phyloP scores from a whole-genome alignment of 2,329 filamentous ascomycete species.

The Amesomyces nigricolor region DNA sequence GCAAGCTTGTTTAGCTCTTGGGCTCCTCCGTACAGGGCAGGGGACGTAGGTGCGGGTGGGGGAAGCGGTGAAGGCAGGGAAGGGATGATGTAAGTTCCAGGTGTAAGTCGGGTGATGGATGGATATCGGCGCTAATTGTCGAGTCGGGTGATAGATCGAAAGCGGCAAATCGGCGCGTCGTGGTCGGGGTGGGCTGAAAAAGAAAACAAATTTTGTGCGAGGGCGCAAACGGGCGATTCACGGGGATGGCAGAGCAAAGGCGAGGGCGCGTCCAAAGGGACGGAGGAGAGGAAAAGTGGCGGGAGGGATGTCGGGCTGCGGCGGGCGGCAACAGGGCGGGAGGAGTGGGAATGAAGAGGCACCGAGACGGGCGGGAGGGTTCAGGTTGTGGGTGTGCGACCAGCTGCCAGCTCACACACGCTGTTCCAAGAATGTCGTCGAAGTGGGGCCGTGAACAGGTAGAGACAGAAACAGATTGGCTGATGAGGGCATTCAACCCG shows the following conservation, averaged over 20 bases:
- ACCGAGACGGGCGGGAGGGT: slow-evolving; percentile 18
- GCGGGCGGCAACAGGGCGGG: slow-evolving; percentile 21
- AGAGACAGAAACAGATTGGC: slow-evolving; percentile 22
- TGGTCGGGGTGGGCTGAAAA: not conserved
- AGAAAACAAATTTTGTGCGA: slow-evolving; percentile 1
- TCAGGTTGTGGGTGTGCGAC: slow-evolving; percentile 14
- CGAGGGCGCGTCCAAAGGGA: not conserved
- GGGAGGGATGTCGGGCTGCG: slow-evolving; percentile 14
- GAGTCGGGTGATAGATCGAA: slow-evolving; percentile 10
- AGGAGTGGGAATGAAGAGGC: slow-evolving; percentile 17
- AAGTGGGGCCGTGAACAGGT: slow-evolving; percentile 20
- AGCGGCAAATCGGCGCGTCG: not conserved
- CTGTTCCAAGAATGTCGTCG: slow-evolving; percentile 24
- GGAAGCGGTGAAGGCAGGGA: slow-evolving; percentile 18
- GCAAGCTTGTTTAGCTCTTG: slow-evolving; percentile 11
- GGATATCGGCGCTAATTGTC: slow-evolving; percentile 6
- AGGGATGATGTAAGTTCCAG: not conserved
- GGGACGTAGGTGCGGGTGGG: slow-evolving; percentile 5
- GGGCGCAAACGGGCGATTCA: not conserved
- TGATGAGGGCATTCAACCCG: slow-evolving; percentile 12
- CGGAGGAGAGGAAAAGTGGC: slow-evolving; percentile 1
- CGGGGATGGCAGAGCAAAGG: not conserved
- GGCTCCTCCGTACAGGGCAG: not conserved
- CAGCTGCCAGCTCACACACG: slow-evolving; percentile 27
- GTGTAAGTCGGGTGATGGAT: not conserved